A percentile compares a stretch with the other conserved stretches of the same genome.
Conservation (phyloP, 257 asterid species). For the Rubia yunnanensis region DNA sequence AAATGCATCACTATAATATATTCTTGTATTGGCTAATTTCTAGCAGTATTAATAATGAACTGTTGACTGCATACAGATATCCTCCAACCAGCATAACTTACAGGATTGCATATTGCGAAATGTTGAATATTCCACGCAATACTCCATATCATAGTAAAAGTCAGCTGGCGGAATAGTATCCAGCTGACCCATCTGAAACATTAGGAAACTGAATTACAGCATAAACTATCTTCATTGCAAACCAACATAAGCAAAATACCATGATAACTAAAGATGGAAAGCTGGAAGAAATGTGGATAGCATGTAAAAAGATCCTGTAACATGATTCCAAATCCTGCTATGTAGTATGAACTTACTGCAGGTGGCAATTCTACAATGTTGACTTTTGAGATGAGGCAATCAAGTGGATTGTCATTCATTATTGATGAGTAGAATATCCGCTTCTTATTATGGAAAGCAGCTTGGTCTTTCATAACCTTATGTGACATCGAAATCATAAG, state of each 20-base stretch:
- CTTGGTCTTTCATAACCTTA: constrained; percentile 67
- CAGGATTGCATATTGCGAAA: constrained; percentile 51
- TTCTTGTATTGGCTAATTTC: neutral
- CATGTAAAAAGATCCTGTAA: neutral
- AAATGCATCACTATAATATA: neutral
- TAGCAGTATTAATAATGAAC: neutral
- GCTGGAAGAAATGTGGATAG: neutral
- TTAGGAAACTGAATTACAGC: constrained; percentile 3
- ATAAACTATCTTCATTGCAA: constrained; percentile 2
- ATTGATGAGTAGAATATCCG: constrained; percentile 76
- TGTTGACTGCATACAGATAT: neutral
- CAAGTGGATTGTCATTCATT: constrained; percentile 66
- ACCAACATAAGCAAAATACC: neutral
- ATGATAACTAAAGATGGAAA: neutral
- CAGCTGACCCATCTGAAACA: constrained; percentile 35
- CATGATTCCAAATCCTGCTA: neutral
- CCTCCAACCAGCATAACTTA: constrained; percentile 21
- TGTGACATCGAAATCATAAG: constrained; percentile 4
- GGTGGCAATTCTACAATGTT: constrained; percentile 39
- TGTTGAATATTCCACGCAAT: constrained; percentile 73
- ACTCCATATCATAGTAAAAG: constrained; percentile 83
- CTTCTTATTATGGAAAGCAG: constrained; percentile 53
- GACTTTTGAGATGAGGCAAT: constrained; percentile 80
- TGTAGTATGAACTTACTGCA: constrained; percentile 20
- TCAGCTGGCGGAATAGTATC: constrained; percentile 34